Percentiles rank a stretch among this genome's conserved stretches.
Evolutionary conservation across 2,329 filamentous ascomycete genomes (phyloP).

Genomic region (Nemania bipapillata): DNA sequence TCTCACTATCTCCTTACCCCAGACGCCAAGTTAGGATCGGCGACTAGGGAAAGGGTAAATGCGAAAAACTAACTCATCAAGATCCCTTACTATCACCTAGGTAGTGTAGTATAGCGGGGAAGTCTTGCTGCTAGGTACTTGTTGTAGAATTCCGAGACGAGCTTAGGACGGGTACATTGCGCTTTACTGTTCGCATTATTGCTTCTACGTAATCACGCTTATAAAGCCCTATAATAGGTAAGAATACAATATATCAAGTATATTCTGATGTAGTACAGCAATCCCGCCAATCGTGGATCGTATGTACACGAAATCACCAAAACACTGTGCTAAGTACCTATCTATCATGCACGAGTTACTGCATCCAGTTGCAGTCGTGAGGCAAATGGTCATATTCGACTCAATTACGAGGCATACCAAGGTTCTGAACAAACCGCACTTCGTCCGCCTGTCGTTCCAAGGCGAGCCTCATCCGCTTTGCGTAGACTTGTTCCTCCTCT

Average conservation of each 20-base stretch:
- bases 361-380: slow-evolving; percentile 15
- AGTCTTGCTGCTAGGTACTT: neutral
- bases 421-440: slow-evolving; percentile 75
- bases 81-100: neutral
- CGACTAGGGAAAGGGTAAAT: neutral
- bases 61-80: neutral
- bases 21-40: slow-evolving; percentile 17
- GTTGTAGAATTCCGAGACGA: neutral
- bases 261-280: no score
- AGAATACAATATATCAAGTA: neutral
- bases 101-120: neutral
- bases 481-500: slow-evolving; percentile 69
- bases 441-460: slow-evolving; percentile 83
- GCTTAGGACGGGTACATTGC: neutral
- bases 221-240: neutral
- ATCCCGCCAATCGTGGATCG: slow-evolving; percentile 11
- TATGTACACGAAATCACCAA: slow-evolving; percentile 10
- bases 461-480: slow-evolving; percentile 77
- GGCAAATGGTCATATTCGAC: slow-evolving; percentile 28
- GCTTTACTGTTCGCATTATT: neutral
- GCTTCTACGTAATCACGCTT: slow-evolving; percentile 9
- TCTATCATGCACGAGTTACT: neutral
- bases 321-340: no score
- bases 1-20: slow-evolving; percentile 1
- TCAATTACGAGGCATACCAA: slow-evolving; percentile 58